Base-by-base conservation (phyloP, 2,329 filamentous ascomycete genomes). In the Penicillium sp. region DNA sequence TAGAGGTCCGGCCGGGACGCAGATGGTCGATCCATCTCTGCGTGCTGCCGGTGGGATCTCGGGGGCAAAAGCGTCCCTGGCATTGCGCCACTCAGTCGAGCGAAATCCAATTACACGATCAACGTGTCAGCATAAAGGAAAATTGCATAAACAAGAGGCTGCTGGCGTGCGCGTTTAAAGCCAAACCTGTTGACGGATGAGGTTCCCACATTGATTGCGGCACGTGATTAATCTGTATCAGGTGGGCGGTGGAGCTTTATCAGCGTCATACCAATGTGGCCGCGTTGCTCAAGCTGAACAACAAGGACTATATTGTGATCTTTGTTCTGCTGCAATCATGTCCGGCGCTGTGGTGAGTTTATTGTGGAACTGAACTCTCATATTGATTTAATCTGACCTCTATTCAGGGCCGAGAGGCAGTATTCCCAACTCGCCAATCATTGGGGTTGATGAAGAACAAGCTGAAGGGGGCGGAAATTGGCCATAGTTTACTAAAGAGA, bases 391-490 rank as follows among this genome's bases (percentile, higher is more conserved):
- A 35, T 67, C 63, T 61, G 23, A 59, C 56, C 53, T 63, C 65
- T 62, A 60, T 70, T 56, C 76, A 96, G 93, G 91, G 93, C 77
- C 87, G 94, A 76, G 94, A 99, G 80, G 85, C 93, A 72, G 93
- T 99, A 79, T 99, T 99, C 80, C 91, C 94, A 71, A 99, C 94
- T 74, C 91, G 94, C 72, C 94, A 99, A 82, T 96, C 92, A 76
- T 83, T 99, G 79, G 93, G 92, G 65, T 79, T 95, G 73, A 99
- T 99, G 93, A 97, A 97, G 80, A 87, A 89, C 66, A 99, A 99
- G 83, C 87, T 99, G 73, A 97, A 97, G 82, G 93, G 90, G 62
- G 90, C 90, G 56, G 89, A 93, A 76, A 91, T 86, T 46, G 94
- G 94, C 49, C 93, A 99, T 80, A 96, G 90, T 76, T 81, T 99